Percentiles rank a stretch among this genome's conserved stretches.
These are phyloP conservation scores for Prunus mume DNA, from an alignment of 306 rosid genomes.

Conservation along the genomic window DNA sequence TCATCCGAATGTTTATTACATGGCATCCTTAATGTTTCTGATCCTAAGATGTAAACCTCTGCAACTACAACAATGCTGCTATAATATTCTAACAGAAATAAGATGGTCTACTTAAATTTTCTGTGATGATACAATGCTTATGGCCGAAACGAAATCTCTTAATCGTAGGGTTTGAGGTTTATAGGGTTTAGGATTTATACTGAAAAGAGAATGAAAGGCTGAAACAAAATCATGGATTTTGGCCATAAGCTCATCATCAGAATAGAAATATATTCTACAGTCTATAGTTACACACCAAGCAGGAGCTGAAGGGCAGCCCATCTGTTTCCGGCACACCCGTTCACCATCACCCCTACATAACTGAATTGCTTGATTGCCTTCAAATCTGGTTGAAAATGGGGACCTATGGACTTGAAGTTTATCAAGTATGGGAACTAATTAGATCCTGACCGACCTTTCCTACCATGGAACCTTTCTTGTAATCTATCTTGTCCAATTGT, in stretches of 20 bases:
- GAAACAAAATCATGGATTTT: not conserved
- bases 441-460: conserved; percentile 32
- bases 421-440: not conserved
- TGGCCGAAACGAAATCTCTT: not conserved
- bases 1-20: not conserved
- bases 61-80: not conserved
- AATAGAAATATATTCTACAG: not conserved
- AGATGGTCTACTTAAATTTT: not conserved
- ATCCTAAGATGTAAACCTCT: not conserved
- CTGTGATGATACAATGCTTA: not conserved
- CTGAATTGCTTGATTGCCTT: not conserved
- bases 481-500: conserved; percentile 22
- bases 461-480: conserved; percentile 36
- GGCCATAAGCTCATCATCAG: not conserved
- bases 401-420: conserved; percentile 11
- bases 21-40: not conserved
- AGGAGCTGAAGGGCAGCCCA: not conserved
- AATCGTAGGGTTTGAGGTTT: not conserved
- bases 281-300: conserved; percentile 3
- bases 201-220: not conserved
- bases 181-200: not conserved
- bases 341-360: not conserved
- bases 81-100: not conserved
- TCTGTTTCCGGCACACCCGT: not conserved
- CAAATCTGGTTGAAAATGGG: conserved; percentile 13